Base-by-base conservation (phyloP, 345 rosid species). In the Salix caprea region DNA sequence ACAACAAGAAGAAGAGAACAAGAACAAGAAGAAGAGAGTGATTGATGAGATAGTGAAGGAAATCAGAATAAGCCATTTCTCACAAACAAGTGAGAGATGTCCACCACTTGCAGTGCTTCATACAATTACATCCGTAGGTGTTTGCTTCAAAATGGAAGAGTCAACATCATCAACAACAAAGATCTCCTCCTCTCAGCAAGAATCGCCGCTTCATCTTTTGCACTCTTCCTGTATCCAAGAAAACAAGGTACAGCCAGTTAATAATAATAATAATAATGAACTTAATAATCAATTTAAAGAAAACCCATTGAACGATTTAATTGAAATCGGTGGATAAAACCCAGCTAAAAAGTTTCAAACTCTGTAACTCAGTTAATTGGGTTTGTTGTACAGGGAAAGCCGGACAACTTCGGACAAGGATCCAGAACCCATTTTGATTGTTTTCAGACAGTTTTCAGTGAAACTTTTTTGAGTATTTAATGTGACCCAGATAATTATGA, bases 101-200 rank as follows among this genome's bases (percentile, higher is more conserved):
- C 91, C 96, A 36, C 99, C 98, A 76, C 94, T 96, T 36, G 89
- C 98, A 40, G 98, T 96, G 42, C 93, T 96, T 13, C 91, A 89
- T 87, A 91, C 96, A 69, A 73, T 96, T 79, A 83, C 91, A 40
- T 77, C 91, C 70, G 78, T 69, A 23, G 71, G 61, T 73, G 79
- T 89, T 58, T 92, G 95, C 95, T 94, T 92, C 92, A 96, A 94
- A 91, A 87, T 96, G 91, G 96, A 94, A 84, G 85, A 58, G 64
- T 58, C 64, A 58, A 58, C 64, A 58, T 21, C 62, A 54, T 56
- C 61, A 10, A 9, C 64, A 58, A 58, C 91, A 77, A 80, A 85
- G 82, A 82, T 84, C 78, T 75, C 84, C 30, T 67, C 70, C 24
- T 67, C 70, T 68, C 74, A 85, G 30, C 82, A 65, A 77, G 88